Conservation (phyloP, 805 yeast genomes). For the Pichia heedii region DNA sequence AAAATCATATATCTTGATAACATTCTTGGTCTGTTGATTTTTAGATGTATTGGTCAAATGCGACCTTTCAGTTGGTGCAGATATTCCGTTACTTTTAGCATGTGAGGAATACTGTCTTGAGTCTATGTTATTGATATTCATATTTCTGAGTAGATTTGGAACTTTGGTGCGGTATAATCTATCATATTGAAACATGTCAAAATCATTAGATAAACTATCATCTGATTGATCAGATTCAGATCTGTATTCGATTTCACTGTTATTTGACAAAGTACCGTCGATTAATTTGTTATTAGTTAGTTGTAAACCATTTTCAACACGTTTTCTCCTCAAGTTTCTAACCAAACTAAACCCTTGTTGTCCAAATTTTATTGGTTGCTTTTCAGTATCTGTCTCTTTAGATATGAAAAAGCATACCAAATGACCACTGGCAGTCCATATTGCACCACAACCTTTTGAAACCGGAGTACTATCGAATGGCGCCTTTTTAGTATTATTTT, state of each 20-base stretch:
- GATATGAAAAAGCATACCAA: conserved; percentile 76
- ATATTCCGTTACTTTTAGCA: conserved; percentile 25
- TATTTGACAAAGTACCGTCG: background rate
- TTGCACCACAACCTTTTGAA: conserved; percentile 90
- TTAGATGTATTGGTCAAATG: conserved; percentile 21
- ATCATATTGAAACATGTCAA: conserved; percentile 57
- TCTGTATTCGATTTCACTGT: conserved; percentile 18
- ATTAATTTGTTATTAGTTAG: background rate
- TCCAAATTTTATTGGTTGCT: conserved; percentile 38
- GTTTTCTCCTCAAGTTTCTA: conserved; percentile 23
- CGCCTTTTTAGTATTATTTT: conserved; percentile 15
- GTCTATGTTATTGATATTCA: conserved; percentile 18
- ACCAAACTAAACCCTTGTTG: conserved; percentile 44
- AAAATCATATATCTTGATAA: conserved; percentile 59
- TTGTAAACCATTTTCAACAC: conserved; percentile 17
- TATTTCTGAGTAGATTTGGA: conserved; percentile 41
- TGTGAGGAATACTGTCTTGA: conserved; percentile 15
- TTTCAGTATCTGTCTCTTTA: conserved; percentile 35
- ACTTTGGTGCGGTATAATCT: conserved; percentile 40
- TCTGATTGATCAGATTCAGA: conserved; percentile 32
- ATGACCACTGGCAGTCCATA: conserved; percentile 73
- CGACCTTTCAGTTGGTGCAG: conserved; percentile 31
- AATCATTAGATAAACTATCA: conserved; percentile 58
- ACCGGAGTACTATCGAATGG: conserved; percentile 75
- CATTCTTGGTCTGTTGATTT: conserved; percentile 32